Conservation (phyloP, 768 basidiomycete genomes). For the Infundibulicybe gibba region DNA sequence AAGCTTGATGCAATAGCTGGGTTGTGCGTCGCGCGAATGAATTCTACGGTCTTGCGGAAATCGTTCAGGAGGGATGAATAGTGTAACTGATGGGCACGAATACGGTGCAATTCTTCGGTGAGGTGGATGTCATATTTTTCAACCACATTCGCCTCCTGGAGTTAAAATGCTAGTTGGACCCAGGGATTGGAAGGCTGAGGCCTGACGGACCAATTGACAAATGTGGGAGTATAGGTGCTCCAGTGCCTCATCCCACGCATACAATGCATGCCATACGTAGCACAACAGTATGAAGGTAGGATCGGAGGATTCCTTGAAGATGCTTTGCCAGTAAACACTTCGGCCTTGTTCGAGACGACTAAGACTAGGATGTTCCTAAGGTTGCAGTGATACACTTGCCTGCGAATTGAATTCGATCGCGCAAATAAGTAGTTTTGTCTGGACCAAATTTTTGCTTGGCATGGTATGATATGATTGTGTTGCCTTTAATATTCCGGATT, state of each 20-base stretch:
- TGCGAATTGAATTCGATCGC: slow-evolving; percentile 46
- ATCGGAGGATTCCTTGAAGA: slow-evolving; percentile 15
- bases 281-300: slow-evolving; percentile 21
- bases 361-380: background rate
- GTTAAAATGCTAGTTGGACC: background rate
- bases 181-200: background rate
- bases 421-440: slow-evolving; percentile 40
- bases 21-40: slow-evolving; percentile 37
- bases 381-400: slow-evolving; percentile 16
- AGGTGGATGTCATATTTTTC: slow-evolving; percentile 32
- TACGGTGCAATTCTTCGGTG: slow-evolving; percentile 45
- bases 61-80: no score
- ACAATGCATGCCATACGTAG: slow-evolving; percentile 21
- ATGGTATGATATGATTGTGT: no score
- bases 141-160: slow-evolving; percentile 42
- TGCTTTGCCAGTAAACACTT: no score
- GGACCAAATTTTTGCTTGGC: slow-evolving; percentile 29
- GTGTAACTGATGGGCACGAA: slow-evolving; percentile 51
- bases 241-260: no score
- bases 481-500: no score
- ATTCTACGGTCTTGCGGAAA: slow-evolving; percentile 41
- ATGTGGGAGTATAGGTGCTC: no score
- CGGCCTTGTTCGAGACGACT: slow-evolving; percentile 8
- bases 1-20: slow-evolving; percentile 47
- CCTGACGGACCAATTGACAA: slow-evolving; percentile 13